These are phyloP conservation scores for Achaetomiella virescens DNA, from an alignment of 495 filamentous ascomycete species.

Conservation along the genomic window DNA sequence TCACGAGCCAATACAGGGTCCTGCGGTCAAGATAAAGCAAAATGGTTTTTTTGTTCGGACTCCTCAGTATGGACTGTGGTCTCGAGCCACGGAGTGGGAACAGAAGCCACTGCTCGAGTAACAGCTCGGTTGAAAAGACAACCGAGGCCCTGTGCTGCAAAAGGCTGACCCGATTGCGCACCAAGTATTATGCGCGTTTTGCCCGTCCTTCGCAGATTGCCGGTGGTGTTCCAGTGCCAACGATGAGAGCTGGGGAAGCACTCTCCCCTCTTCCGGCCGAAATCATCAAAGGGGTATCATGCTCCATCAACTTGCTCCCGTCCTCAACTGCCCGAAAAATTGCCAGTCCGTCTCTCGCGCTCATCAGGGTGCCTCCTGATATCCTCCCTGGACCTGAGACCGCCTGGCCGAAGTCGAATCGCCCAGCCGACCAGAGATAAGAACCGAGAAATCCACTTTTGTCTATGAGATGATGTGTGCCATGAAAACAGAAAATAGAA, in stretches of 20 bases:
- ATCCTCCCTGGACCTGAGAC: conserved; percentile 18
- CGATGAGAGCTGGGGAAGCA: conserved; percentile 26
- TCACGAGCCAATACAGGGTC: neutral
- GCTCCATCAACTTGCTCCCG: conserved; percentile 27
- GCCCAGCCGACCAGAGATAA: conserved; percentile 34
- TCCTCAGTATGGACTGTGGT: conserved; percentile 27
- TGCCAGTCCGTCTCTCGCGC: conserved; percentile 36
- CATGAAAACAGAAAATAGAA: conserved; percentile 28
- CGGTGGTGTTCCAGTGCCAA: conserved; percentile 26
- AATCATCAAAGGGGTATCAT: conserved; percentile 36
- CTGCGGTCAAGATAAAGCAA: conserved; percentile 13
- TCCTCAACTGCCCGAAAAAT: conserved; percentile 40
- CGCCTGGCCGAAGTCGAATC: conserved; percentile 19
- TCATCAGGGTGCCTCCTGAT: conserved; percentile 1
- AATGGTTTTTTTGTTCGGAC: conserved; percentile 36
- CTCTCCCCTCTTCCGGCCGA: conserved; percentile 17
- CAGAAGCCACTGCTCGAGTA: conserved; percentile 17
- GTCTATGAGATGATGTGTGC: conserved; percentile 46
- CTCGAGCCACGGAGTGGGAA: conserved; percentile 20
- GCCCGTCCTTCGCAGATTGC: conserved; percentile 16
- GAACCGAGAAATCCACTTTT: conserved; percentile 55
- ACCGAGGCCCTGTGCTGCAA: conserved; percentile 19
- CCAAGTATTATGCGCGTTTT: conserved; percentile 10
- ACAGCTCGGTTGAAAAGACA: conserved; percentile 13
- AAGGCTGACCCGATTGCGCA: conserved; percentile 22